phyloP scores from a whole-genome alignment of 306 rosid genomes.

The Castanea crenata region DNA sequence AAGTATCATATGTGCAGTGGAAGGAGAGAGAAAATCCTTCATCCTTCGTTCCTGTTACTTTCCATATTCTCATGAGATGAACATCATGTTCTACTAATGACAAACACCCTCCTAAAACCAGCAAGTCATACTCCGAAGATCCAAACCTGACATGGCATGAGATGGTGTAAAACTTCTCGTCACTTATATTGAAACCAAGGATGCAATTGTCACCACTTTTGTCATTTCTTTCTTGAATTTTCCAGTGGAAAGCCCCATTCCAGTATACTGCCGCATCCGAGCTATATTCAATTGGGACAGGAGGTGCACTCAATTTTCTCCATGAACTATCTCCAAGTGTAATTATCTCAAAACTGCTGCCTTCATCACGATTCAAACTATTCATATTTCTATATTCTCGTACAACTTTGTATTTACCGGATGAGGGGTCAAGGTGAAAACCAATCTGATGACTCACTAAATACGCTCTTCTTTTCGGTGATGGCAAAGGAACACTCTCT shows the following conservation, averaged over 20 bases:
- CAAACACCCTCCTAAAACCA: not conserved
- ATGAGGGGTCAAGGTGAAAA: not conserved
- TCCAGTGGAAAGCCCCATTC: not conserved
- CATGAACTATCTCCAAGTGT: not conserved
- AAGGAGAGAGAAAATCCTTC: not conserved
- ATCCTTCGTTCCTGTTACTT: not conserved
- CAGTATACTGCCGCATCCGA: not conserved
- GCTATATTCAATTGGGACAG: not conserved
- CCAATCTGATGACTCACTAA: not conserved
- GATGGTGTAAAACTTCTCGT: not conserved
- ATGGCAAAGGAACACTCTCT: not conserved
- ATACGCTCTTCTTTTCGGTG: not conserved
- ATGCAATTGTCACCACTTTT: not conserved
- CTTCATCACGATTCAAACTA: not conserved
- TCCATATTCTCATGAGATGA: not conserved
- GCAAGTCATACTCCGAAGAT: not conserved
- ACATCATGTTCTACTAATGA: not conserved
- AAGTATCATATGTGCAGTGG: not conserved
- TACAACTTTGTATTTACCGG: constrained; percentile 5
- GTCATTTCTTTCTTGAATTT: not conserved
- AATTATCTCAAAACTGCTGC: not conserved
- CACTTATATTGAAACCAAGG: not conserved
- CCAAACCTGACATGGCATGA: not conserved
- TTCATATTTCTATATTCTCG: not conserved
- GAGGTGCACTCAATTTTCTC: not conserved